These are phyloP conservation scores for Xylogone sp. DNA, from an alignment of 2,329 filamentous ascomycete genomes.

Conservation along the genomic window DNA sequence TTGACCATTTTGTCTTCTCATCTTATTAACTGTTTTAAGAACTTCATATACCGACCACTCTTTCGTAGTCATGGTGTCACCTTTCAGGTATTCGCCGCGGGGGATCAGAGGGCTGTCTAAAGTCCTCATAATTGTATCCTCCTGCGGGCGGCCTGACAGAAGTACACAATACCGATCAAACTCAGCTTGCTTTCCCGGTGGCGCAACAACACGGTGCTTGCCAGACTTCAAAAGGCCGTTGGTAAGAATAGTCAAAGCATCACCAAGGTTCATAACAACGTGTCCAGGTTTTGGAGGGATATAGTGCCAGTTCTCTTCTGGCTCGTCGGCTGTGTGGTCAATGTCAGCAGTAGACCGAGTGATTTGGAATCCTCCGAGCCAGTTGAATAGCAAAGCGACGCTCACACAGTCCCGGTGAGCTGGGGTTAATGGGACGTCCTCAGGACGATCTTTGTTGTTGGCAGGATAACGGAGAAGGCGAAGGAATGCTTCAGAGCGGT, in stretches of 20 bases:
- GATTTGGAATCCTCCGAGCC: neutral
- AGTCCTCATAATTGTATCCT: neutral
- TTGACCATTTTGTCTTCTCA: neutral
- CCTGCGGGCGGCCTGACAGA: neutral
- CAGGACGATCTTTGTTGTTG: neutral
- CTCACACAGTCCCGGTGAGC: neutral
- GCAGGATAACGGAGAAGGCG: neutral
- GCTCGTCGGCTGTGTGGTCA: neutral
- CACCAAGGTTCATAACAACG: slow-evolving; percentile 42
- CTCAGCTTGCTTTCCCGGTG: slow-evolving; percentile 12
- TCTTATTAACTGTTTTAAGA: neutral
- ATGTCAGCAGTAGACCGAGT: neutral
- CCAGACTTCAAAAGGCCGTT: slow-evolving; percentile 31
- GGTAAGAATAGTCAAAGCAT: slow-evolving; percentile 42
- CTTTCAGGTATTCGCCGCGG: neutral
- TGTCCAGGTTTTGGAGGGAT: slow-evolving; percentile 17
- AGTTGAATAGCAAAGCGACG: slow-evolving; percentile 1
- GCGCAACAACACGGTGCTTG: slow-evolving; percentile 22
- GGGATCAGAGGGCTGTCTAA: neutral
- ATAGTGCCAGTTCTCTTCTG: slow-evolving; percentile 15
- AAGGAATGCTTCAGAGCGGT: neutral
- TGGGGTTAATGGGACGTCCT: neutral
- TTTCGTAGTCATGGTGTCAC: neutral
- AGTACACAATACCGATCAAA: neutral
- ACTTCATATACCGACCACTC: neutral